These are phyloP conservation scores for Boletus rufocinnamomeus DNA, from an alignment of 768 basidiomycete species.

Conservation along the genomic window DNA sequence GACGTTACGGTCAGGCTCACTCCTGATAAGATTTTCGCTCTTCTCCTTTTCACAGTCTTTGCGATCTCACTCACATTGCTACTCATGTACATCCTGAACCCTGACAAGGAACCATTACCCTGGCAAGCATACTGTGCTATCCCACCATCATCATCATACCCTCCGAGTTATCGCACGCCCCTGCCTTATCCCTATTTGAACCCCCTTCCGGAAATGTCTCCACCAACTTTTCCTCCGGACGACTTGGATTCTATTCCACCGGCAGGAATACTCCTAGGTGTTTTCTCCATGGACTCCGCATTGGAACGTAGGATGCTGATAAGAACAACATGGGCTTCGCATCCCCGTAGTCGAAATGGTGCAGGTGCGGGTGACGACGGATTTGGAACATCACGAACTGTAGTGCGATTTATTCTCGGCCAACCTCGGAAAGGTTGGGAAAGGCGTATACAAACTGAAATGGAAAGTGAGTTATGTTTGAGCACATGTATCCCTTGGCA, in stretches of 20 bases:
- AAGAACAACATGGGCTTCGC: slow-evolving; percentile 86
- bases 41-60: slow-evolving; percentile 77
- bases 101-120: slow-evolving; percentile 92
- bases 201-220: slow-evolving; percentile 29
- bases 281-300: slow-evolving; percentile 86
- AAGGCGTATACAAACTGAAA: slow-evolving; percentile 78
- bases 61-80: slow-evolving; percentile 83
- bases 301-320: slow-evolving; percentile 86
- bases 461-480: slow-evolving; percentile 69
- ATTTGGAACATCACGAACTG: slow-evolving; percentile 74
- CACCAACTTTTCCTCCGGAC: slow-evolving; percentile 66
- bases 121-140: slow-evolving; percentile 93
- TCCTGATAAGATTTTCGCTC: slow-evolving; percentile 57
- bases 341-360: slow-evolving; percentile 74
- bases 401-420: slow-evolving; percentile 89
- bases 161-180: slow-evolving; percentile 45
- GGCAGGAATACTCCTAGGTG: slow-evolving; percentile 83
- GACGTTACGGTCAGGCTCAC: slow-evolving; percentile 20
- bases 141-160: slow-evolving; percentile 49
- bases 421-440: slow-evolving; percentile 81
- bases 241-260: slow-evolving; percentile 76
- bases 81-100: slow-evolving; percentile 91
- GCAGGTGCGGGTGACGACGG: slow-evolving; percentile 70
- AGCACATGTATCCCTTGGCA: background rate
- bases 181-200: slow-evolving; percentile 42